Base-by-base conservation (phyloP, 2,329 filamentous ascomycete species). In the Monosporascus cannonballus region DNA sequence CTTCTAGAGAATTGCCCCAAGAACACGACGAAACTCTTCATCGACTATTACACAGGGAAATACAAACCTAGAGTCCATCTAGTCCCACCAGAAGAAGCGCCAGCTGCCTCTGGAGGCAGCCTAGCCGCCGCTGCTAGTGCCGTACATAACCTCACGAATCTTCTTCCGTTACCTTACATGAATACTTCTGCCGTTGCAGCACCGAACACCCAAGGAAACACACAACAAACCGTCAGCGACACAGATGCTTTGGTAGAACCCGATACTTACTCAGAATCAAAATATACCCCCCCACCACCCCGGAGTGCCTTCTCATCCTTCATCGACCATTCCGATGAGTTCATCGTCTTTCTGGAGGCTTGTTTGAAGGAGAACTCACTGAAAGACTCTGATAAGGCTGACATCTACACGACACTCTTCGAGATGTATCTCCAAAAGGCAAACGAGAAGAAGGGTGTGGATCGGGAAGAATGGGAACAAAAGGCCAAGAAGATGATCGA, bases 381-480 rank as follows among this genome's bases (percentile, higher is more conserved):
- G n/a, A 84, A 83, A 20, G 78, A 88, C 37, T 79, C 84, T 8
- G 89, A 96, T 66, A 88, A 85, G 57, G 81, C 86, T 1, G 95
- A 99, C 68, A 78, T 99, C 17, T 94, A 94, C 65, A 97, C 93
- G 0, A 96, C 95, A 0, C 71, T 99, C 15, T 97, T 99, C 65
- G 95, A 99, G 69, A 97, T 99, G 88, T 99, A 97, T 66, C 76
- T 99, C 8, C 89, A 96, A 69, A 94, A 91, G 62, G 89, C 93
- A 22, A 87, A 85, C 54, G 83, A 86, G 53, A 86, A 86, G 64
- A 89, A 85, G 63, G 85, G 85, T 9, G 75, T 77, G 47, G 70
- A 69, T 66, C 85, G 86, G 58, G 81, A 87, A 61, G 81, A 87
- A 58, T 99, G 94, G 93, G 90, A 96, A 66, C 79, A 78, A 44